These are phyloP conservation scores for Sisymbrium altissimum DNA, from an alignment of 345 rosid species.

Conservation along the genomic window DNA sequence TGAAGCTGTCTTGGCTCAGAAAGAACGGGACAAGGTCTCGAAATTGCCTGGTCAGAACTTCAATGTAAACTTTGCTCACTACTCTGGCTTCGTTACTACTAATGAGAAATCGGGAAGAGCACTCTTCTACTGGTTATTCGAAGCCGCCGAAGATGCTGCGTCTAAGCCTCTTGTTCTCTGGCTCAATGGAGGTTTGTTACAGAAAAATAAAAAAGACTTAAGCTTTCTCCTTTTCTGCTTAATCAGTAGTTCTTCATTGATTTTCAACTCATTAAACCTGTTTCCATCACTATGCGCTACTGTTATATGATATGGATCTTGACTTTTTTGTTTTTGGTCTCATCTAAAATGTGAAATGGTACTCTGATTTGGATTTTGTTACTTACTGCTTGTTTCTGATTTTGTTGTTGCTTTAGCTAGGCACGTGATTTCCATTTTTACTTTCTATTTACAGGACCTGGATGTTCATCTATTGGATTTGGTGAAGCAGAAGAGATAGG, in stretches of 20 bases:
- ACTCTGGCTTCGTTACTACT: slow-evolving; percentile 69
- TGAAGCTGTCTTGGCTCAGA: slow-evolving; percentile 40
- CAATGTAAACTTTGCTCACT: slow-evolving; percentile 63
- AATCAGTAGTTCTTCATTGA: neutral
- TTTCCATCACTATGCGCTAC: neutral
- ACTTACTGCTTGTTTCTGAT: neutral
- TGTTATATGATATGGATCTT: slow-evolving; percentile 10
- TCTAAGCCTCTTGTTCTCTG: slow-evolving; percentile 90
- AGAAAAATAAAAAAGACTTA: neutral
- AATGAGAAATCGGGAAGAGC: slow-evolving; percentile 64
- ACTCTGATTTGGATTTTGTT: neutral
- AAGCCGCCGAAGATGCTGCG: slow-evolving; percentile 67
- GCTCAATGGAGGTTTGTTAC: slow-evolving; percentile 72
- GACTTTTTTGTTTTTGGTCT: neutral
- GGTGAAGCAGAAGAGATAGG: slow-evolving; percentile 95
- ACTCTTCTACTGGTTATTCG: slow-evolving; percentile 82
- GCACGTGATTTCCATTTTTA: neutral
- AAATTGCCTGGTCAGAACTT: slow-evolving; percentile 70
- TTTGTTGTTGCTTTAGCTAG: neutral
- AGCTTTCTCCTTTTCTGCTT: neutral
- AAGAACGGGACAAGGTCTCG: slow-evolving; percentile 57
- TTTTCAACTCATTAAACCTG: neutral
- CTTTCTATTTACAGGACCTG: slow-evolving; percentile 59
- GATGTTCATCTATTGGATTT: slow-evolving; percentile 87
- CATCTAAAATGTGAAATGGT: too few relatives aligned